phyloP scores from a whole-genome alignment of 2,329 filamentous ascomycete genomes.

The Nemania serpens region DNA sequence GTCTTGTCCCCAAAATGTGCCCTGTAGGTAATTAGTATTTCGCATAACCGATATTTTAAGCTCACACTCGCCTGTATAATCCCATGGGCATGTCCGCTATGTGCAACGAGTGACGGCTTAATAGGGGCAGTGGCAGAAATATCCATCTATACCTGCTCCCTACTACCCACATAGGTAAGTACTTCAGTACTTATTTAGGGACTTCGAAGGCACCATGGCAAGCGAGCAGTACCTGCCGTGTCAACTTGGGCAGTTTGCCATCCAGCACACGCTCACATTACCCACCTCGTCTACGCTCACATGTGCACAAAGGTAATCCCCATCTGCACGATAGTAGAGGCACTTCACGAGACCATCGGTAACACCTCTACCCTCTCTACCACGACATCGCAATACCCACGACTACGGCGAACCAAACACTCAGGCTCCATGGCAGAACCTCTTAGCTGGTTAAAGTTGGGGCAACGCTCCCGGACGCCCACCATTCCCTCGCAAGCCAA shows the following conservation, averaged over 20 bases:
- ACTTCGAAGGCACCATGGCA: too few species aligned
- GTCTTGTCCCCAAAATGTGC: not conserved
- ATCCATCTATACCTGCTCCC: not conserved
- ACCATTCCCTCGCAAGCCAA: conserved; percentile 24
- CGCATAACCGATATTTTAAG: not conserved
- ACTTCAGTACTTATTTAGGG: not conserved
- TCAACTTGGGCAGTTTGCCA: not conserved
- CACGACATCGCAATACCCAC: too few species aligned
- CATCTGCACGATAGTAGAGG: not conserved
- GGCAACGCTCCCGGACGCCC: conserved; percentile 33
- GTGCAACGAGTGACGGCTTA: not conserved
- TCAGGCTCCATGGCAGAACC: conserved; percentile 15
- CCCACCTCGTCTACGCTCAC: too few species aligned
- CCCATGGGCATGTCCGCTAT: not conserved
- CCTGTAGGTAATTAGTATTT: too few species aligned
- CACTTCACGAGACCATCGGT: not conserved
- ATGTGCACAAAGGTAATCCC: too few species aligned
- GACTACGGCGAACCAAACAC: too few species aligned
- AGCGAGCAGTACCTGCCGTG: not conserved
- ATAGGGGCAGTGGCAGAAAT: not conserved
- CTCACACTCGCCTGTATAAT: not conserved
- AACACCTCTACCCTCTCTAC: not conserved
- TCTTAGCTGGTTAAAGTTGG: conserved; percentile 34
- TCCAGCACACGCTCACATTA: not conserved
- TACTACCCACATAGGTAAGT: too few species aligned